These are phyloP conservation scores for Suillus subaureus DNA, from an alignment of 768 basidiomycete species.

Conservation along the genomic window DNA sequence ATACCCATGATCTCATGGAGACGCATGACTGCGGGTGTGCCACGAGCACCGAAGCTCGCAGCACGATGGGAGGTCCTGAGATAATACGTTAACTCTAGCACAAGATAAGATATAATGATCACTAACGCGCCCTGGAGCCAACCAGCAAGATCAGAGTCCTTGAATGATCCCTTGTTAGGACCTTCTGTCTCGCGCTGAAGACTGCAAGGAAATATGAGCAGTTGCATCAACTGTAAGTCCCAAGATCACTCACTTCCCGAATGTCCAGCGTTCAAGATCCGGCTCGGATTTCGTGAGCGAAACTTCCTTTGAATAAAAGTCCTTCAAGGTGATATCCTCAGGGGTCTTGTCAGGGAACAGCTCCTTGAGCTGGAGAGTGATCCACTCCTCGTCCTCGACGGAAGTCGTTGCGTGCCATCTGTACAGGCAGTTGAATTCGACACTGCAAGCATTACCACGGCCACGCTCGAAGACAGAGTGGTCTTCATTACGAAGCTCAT, in stretches of 20 bases:
- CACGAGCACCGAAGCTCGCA: slow-evolving; percentile 72
- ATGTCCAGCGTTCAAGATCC: slow-evolving; percentile 64
- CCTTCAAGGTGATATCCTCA: slow-evolving; percentile 46
- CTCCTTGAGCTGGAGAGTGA: slow-evolving; percentile 45
- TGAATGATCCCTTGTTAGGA: slow-evolving; percentile 43
- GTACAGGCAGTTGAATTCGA: slow-evolving; percentile 89
- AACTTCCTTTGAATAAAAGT: slow-evolving; percentile 53
- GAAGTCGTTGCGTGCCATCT: slow-evolving; percentile 87
- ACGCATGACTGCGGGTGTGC: slow-evolving; percentile 75
- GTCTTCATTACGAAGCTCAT: slow-evolving; percentile 64
- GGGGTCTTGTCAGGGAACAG: slow-evolving; percentile 56
- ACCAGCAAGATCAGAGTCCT: slow-evolving; percentile 69
- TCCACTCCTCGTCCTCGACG: slow-evolving; percentile 71
- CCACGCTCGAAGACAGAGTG: slow-evolving; percentile 77
- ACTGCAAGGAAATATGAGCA: slow-evolving; percentile 36
- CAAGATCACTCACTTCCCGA: slow-evolving; percentile 50
- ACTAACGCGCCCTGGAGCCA: slow-evolving; percentile 70
- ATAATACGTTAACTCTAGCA: background rate
- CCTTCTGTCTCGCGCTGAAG: slow-evolving; percentile 62
- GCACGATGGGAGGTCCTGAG: slow-evolving; percentile 71
- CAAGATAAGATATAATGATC: background rate
- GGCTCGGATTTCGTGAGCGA: slow-evolving; percentile 44
- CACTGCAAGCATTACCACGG: slow-evolving; percentile 79
- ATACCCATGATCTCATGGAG: slow-evolving; percentile 87
- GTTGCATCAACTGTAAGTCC: too few species aligned